Evolutionary conservation across 345 rosid genomes (phyloP).

Genomic region (Syzygium oleosum): DNA sequence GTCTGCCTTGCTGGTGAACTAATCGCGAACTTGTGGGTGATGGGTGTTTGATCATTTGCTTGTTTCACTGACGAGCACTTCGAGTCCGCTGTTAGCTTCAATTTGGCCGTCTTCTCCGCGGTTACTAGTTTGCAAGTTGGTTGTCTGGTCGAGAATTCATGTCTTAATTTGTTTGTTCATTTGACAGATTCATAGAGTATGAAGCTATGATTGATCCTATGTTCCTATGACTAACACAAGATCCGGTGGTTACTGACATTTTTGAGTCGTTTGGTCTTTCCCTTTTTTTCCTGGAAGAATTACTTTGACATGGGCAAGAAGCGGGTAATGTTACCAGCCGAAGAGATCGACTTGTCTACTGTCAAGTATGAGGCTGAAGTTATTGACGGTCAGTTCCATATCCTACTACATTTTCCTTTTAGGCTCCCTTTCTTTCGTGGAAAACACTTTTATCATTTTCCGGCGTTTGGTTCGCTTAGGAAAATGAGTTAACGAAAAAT

Average conservation of each 20-base stretch:
- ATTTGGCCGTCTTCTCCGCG: not conserved
- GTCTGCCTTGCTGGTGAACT: not conserved
- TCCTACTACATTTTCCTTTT: not conserved
- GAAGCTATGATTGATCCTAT: not conserved
- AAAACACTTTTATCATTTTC: too few relatives aligned
- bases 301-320: slow-evolving; percentile 46
- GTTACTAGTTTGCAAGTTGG: not conserved
- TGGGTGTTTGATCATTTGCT: not conserved
- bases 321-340: slow-evolving; percentile 40
- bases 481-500: too few relatives aligned
- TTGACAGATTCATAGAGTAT: not conserved
- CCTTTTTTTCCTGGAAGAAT: not conserved
- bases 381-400: slow-evolving; percentile 25
- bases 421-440: too few relatives aligned
- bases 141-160: not conserved
- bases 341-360: slow-evolving; percentile 40
- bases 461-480: too few relatives aligned
- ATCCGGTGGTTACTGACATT: not conserved
- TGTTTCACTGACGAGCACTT: not conserved
- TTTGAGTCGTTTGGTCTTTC: not conserved
- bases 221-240: not conserved
- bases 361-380: slow-evolving; percentile 42
- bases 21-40: not conserved
- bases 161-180: not conserved
- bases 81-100: not conserved